Evolutionary conservation across 108 stramenopile species (phyloP).

Genomic region (Thalassiosira profunda): DNA sequence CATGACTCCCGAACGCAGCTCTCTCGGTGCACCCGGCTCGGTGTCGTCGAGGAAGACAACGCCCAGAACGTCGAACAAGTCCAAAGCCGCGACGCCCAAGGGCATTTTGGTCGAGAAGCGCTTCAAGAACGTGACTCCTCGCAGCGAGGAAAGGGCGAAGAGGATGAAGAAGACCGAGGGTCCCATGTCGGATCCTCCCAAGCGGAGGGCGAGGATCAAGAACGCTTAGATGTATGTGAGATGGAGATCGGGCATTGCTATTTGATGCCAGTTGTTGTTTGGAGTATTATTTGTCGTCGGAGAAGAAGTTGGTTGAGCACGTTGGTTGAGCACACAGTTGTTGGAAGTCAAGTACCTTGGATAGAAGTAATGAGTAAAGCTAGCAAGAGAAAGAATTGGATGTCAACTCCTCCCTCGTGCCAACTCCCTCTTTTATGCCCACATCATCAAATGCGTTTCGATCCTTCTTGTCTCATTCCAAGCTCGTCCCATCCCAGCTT

Average conservation of each 20-base stretch:
- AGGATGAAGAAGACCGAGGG: background rate
- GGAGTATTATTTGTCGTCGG: background rate
- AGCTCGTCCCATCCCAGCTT: conserved; percentile 81
- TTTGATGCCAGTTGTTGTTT: background rate
- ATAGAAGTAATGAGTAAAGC: too few relatives aligned
- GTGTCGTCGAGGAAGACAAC: background rate
- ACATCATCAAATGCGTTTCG: conserved; percentile 41
- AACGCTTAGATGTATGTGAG: background rate
- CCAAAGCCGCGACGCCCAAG: conserved; percentile 7
- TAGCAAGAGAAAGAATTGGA: background rate
- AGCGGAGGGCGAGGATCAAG: background rate
- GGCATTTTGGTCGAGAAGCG: conserved; percentile 14
- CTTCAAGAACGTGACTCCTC: conserved; percentile 11
- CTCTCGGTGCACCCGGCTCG: background rate
- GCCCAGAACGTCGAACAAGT: conserved; percentile 1
- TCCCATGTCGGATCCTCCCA: conserved; percentile 12
- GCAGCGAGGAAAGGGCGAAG: conserved; percentile 1
- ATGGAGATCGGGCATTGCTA: background rate
- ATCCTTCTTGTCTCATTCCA: conserved; percentile 66
- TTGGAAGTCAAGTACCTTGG: too few relatives aligned
- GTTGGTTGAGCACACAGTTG: too few relatives aligned
- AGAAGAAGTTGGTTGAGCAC: background rate
- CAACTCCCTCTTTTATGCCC: background rate
- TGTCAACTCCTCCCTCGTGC: too few relatives aligned
- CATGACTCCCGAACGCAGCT: background rate